Conservation (phyloP, 345 rosid genomes). For the Bruguiera parviflora region DNA sequence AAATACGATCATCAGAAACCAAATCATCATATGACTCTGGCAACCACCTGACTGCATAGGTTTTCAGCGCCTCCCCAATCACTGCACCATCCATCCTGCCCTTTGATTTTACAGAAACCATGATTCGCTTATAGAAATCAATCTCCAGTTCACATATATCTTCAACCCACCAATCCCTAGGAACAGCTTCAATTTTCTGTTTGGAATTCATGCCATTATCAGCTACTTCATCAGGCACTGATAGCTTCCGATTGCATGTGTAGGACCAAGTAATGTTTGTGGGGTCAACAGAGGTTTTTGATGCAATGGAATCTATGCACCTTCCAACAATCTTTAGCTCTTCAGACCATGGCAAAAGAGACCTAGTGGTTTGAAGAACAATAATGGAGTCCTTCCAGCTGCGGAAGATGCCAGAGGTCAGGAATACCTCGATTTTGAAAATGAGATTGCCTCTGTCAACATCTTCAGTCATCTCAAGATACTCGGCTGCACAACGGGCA, state of each 20-base stretch:
- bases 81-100: constrained; percentile 66
- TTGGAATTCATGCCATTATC: constrained; percentile 39
- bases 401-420: constrained; percentile 74
- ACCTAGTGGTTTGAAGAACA: constrained; percentile 78
- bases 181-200: constrained; percentile 58
- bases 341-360: constrained; percentile 87
- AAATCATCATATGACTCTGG: constrained; percentile 61
- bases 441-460: constrained; percentile 75
- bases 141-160: constrained; percentile 81
- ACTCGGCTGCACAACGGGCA: constrained; percentile 86
- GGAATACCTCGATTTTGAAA: constrained; percentile 80
- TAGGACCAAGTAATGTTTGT: constrained; percentile 80
- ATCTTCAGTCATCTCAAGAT: constrained; percentile 89
- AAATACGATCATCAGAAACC: constrained; percentile 41
- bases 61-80: constrained; percentile 73
- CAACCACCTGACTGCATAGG: constrained; percentile 76
- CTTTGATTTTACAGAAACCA: constrained; percentile 60
- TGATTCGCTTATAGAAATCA: constrained; percentile 65
- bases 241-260: constrained; percentile 69
- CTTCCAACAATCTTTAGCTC: constrained; percentile 78
- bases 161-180: constrained; percentile 98
- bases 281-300: constrained; percentile 73
- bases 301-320: constrained; percentile 80
- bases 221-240: constrained; percentile 44
- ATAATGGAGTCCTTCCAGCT: constrained; percentile 97